Base-by-base conservation (phyloP, 2,329 filamentous ascomycete genomes). In the Pseudomassariella vexata region DNA sequence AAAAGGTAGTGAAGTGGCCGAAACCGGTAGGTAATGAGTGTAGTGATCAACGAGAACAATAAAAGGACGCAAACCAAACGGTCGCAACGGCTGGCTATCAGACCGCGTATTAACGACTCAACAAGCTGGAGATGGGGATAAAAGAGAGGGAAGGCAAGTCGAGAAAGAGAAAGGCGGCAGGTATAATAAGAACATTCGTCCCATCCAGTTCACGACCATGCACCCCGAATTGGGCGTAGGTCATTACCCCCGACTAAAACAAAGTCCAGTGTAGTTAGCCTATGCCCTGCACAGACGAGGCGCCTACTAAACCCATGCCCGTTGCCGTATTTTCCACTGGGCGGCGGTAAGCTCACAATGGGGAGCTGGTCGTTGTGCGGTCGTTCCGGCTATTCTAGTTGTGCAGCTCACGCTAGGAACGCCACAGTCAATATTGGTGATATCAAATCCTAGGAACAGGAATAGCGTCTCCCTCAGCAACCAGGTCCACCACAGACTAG, bases 51-150 rank as follows among this genome's bases (percentile, higher is more conserved):
- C 15, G 35, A 16, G 39, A 38, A 45, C 40, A 50, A 50, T 24
- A 46, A 50, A 43, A 41, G 47, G 46, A 50, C 47, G 47, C 47
- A 46, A 46, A 50, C 47, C 29, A 42, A 47, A 30, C 33, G 44
- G 45, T 28, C 43, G 44, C 47, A 36, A 47, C 46, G 40, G 41
- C 46, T 46, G 36, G 46, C 39, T 37, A 21, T 21, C 20, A 41
- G 35, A 33, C 44, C 45, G 44, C 34, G 34, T 47, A 23, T 49
- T 47, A 41, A 45, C 45, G 24, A 40, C 24, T 45, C 31, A 35
- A 39, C 33, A 34, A 28, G 36, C 28, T 27, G 32, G 35, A 17
- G 23, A 26, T 30, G 23, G 35, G 33, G 32, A 28, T 14, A 36
- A 32, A 32, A 32, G 19, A 32, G 21, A 40, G 23, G 33, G 26